A percentile compares a stretch with the other conserved stretches of the same genome.
phyloP scores from a whole-genome alignment of 257 asterid species.

The Paraleonurus japonicus region DNA sequence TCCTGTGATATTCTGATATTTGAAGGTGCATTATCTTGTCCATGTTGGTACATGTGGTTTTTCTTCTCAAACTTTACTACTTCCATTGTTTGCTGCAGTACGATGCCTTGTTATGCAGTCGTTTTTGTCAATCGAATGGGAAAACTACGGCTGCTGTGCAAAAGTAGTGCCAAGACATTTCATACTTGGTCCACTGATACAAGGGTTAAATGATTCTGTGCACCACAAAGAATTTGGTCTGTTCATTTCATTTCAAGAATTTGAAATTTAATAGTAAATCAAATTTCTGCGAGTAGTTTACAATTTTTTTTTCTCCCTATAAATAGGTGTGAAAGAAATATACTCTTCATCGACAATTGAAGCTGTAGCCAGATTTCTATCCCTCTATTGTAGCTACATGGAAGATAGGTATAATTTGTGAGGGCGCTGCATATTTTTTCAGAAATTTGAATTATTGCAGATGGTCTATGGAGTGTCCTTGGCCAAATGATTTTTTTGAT shows the following conservation, averaged over 20 bases:
- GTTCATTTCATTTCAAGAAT: constrained; percentile 37
- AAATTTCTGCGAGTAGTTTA: constrained; percentile 15
- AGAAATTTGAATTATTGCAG: constrained; percentile 11
- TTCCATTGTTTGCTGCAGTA: constrained; percentile 45
- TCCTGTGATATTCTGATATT: constrained; percentile 4
- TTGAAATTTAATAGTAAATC: constrained; percentile 2
- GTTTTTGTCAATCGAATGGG: constrained; percentile 69
- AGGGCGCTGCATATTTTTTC: constrained; percentile 11
- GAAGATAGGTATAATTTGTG: constrained; percentile 56
- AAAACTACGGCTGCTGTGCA: constrained; percentile 46
- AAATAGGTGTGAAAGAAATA: constrained; percentile 72
- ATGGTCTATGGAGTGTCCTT: constrained; percentile 13
- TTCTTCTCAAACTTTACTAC: constrained; percentile 17
- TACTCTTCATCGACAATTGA: constrained; percentile 71
- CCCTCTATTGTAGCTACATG: constrained; percentile 56
- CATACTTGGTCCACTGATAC: constrained; percentile 75
- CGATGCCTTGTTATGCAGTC: constrained; percentile 90
- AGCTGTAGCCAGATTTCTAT: constrained; percentile 66
- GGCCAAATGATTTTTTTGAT: constrained; percentile 9
- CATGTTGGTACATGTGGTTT: constrained; percentile 10
- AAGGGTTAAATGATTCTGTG: constrained; percentile 89
- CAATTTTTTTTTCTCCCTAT: constrained; percentile 3
- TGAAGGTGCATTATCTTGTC: constrained; percentile 17
- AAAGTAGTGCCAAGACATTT: constrained; percentile 63
- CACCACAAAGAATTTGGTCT: constrained; percentile 89